phyloP scores from a whole-genome alignment of 345 rosid genomes.

The Hypericum androsaemum region DNA sequence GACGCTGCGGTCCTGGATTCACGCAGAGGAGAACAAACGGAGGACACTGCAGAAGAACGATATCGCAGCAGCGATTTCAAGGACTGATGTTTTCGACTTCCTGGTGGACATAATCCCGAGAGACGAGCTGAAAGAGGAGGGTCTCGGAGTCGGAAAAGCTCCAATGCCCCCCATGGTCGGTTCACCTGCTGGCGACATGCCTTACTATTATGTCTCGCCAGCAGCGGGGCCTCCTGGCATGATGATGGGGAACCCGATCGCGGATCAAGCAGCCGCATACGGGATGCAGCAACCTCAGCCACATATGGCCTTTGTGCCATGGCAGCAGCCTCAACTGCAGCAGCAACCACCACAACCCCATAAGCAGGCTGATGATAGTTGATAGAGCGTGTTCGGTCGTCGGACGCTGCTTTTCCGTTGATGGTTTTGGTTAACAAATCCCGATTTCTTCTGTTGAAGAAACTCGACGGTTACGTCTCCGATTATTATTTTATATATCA shows the following conservation, averaged over 20 bases:
- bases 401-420: no score
- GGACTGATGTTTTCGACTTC: constrained; percentile 51
- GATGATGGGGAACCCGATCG: constrained; percentile 34
- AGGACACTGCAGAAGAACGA: constrained; percentile 54
- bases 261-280: constrained; percentile 23
- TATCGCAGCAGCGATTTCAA: constrained; percentile 45
- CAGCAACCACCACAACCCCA: constrained; percentile 22
- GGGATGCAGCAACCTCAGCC: constrained; percentile 23
- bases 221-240: constrained; percentile 24
- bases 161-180: constrained; percentile 29
- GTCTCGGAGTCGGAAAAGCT: constrained; percentile 36
- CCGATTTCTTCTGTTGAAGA: no score
- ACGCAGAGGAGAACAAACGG: constrained; percentile 53
- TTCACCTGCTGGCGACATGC: constrained; percentile 31
- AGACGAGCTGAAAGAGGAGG: constrained; percentile 50
- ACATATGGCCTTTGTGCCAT: constrained; percentile 24
- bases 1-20: constrained; percentile 50
- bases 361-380: no score
- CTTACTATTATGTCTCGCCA: constrained; percentile 30
- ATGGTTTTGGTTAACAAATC: no score
- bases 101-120: constrained; percentile 45
- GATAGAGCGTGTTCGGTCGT: no score
- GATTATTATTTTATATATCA: no score
- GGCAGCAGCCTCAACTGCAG: constrained; percentile 23
- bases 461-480: no score